A percentile compares a stretch with the other conserved stretches of the same genome.
phyloP scores from a whole-genome alignment of 495 filamentous ascomycete genomes.

The Parachaetomium inaequale region DNA sequence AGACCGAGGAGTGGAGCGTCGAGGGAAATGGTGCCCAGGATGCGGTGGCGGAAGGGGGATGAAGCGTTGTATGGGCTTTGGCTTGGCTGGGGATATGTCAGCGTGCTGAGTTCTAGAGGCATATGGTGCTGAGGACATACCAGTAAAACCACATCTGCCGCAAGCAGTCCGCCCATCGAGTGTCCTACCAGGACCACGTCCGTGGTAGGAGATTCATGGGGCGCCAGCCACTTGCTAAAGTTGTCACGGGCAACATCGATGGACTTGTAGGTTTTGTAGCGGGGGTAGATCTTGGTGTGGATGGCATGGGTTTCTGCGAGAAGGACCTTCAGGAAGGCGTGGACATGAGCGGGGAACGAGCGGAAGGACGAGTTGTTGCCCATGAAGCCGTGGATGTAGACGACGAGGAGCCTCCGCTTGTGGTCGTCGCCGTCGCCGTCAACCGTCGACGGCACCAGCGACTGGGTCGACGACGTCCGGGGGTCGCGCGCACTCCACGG shows the following conservation, averaged over 20 bases:
- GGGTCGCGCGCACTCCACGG: constrained; percentile 42
- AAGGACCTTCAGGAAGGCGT: constrained; percentile 65
- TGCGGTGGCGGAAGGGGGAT: constrained; percentile 62
- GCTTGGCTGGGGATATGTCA: constrained; percentile 21
- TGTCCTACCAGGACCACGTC: constrained; percentile 86
- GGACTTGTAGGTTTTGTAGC: constrained; percentile 76
- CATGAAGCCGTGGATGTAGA: constrained; percentile 94
- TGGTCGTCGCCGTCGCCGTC: constrained; percentile 35
- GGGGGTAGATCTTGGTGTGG: constrained; percentile 88
- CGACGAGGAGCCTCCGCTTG: constrained; percentile 64
- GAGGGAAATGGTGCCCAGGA: constrained; percentile 78
- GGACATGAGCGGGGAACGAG: constrained; percentile 82
- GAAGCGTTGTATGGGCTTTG: constrained; percentile 2
- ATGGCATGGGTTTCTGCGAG: constrained; percentile 71
- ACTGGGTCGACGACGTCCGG: constrained; percentile 61
- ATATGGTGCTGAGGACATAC: constrained; percentile 22
- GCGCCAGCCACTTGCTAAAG: constrained; percentile 78
- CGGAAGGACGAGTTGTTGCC: constrained; percentile 85
- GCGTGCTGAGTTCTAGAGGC: neutral
- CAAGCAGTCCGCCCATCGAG: constrained; percentile 83
- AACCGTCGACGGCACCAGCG: constrained; percentile 51
- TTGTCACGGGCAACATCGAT: constrained; percentile 71
- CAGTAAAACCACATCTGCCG: constrained; percentile 73
- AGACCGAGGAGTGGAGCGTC: constrained; percentile 87
- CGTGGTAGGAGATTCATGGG: constrained; percentile 68